These are phyloP conservation scores for Rosa chinensis DNA, from an alignment of 306 rosid genomes.

Conservation along the genomic window DNA sequence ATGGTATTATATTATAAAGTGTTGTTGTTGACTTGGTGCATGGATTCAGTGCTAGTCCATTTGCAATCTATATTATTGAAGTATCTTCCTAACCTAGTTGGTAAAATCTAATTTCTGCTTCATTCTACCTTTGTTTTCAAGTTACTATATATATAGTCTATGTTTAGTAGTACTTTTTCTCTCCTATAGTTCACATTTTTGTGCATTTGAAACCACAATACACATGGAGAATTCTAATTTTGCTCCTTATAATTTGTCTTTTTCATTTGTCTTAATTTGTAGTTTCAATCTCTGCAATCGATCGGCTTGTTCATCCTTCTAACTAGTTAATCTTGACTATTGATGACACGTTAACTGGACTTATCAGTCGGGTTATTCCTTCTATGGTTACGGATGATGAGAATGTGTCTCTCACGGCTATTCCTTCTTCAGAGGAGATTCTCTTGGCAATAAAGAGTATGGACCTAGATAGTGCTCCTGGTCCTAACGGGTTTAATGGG, in stretches of 20 bases:
- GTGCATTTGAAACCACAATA: background rate
- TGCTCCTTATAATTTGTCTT: background rate
- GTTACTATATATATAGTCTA: background rate
- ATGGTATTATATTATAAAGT: background rate
- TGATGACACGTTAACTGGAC: too few species aligned
- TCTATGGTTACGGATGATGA: too few species aligned
- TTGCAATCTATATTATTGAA: background rate
- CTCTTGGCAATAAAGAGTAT: too few species aligned
- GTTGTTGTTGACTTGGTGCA: slow-evolving; percentile 7
- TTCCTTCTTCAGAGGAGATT: too few species aligned
- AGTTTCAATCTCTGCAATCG: background rate
- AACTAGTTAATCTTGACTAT: too few species aligned
- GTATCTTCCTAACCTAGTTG: background rate
- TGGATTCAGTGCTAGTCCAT: slow-evolving; percentile 5
- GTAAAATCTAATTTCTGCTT: background rate
- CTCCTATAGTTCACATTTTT: too few species aligned
- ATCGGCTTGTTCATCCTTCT: background rate
- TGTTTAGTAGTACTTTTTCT: background rate
- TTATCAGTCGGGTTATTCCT: too few species aligned
- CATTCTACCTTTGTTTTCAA: background rate
- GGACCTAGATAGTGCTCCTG: too few species aligned
- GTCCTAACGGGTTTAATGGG: too few species aligned
- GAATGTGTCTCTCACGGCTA: too few species aligned
- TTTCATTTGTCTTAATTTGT: background rate
- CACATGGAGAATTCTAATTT: background rate